Conservation (phyloP, 495 filamentous ascomycete genomes). For the Neurospora sp. region DNA sequence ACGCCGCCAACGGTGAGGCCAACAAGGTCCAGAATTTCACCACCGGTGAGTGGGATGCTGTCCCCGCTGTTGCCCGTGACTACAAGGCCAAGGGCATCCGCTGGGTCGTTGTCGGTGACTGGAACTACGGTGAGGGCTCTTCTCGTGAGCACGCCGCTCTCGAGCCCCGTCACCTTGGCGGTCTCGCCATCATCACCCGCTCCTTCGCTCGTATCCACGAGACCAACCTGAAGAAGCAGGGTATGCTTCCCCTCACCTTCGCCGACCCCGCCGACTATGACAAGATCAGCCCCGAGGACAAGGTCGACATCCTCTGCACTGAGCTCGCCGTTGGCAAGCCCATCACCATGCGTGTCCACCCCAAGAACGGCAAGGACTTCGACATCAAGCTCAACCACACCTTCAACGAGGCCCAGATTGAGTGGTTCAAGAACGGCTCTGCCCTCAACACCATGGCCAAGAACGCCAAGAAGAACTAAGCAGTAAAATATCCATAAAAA, state of each 20-base stretch:
- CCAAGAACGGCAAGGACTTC: constrained; percentile 68
- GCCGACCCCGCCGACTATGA: constrained; percentile 93
- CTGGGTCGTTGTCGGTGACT: constrained; percentile 99
- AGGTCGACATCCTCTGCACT: constrained; percentile 81
- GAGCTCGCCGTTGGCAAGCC: constrained; percentile 90
- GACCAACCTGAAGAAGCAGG: constrained; percentile 99
- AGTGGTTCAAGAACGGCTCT: constrained; percentile 97
- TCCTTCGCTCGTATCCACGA: constrained; percentile 99
- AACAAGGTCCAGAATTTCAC: constrained; percentile 95
- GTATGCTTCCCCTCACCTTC: constrained; percentile 97
- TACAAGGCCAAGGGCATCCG: constrained; percentile 94
- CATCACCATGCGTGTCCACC: constrained; percentile 83
- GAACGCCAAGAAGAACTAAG: constrained; percentile 22
- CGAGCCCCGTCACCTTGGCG: constrained; percentile 94
- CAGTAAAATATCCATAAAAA: constrained; percentile 9
- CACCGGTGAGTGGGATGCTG: constrained; percentile 72
- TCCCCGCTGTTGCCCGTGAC: constrained; percentile 91
- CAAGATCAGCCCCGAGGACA: constrained; percentile 88
- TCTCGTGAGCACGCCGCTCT: constrained; percentile 97
- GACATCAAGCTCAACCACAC: constrained; percentile 84
- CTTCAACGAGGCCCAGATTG: constrained; percentile 92
- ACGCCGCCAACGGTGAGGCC: constrained; percentile 88
- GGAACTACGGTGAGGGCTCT: constrained; percentile 98
- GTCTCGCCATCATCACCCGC: constrained; percentile 91
- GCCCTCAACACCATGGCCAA: constrained; percentile 98